phyloP scores from a whole-genome alignment of 306 rosid genomes.

The Myrica gale region DNA sequence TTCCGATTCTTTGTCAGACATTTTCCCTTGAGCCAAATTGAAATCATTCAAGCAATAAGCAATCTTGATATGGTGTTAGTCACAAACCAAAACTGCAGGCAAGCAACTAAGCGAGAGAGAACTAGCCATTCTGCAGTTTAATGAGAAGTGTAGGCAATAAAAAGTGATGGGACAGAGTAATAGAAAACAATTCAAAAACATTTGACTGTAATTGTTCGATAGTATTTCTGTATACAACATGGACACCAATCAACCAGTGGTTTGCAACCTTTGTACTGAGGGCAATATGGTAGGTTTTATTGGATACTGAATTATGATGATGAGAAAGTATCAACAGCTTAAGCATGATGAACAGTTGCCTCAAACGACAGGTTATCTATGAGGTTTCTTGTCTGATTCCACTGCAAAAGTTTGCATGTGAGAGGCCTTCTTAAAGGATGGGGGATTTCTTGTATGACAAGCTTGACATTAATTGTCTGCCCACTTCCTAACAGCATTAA shows the following conservation, averaged over 20 bases:
- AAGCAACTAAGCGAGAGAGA: not conserved
- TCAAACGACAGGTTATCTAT: too few relatives aligned
- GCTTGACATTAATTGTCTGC: not conserved
- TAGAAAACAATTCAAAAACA: not conserved
- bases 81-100: not conserved
- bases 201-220: not conserved
- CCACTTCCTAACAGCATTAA: not conserved
- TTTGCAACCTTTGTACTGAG: not conserved
- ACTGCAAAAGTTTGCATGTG: not conserved
- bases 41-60: conserved; percentile 26
- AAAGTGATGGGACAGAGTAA: not conserved
- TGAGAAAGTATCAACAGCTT: not conserved
- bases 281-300: not conserved
- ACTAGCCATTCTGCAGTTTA: not conserved
- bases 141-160: not conserved
- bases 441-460: too few relatives aligned
- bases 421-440: too few relatives aligned
- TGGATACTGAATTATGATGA: not conserved
- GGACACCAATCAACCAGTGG: not conserved
- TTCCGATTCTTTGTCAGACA: conserved; percentile 57
- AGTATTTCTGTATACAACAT: not conserved
- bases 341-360: not conserved
- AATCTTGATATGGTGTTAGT: conserved; percentile 11
- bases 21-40: conserved; percentile 54
- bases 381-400: not conserved